phyloP scores from a whole-genome alignment of 1,284 basidiomycete genomes.

The Mixia osmundae region DNA sequence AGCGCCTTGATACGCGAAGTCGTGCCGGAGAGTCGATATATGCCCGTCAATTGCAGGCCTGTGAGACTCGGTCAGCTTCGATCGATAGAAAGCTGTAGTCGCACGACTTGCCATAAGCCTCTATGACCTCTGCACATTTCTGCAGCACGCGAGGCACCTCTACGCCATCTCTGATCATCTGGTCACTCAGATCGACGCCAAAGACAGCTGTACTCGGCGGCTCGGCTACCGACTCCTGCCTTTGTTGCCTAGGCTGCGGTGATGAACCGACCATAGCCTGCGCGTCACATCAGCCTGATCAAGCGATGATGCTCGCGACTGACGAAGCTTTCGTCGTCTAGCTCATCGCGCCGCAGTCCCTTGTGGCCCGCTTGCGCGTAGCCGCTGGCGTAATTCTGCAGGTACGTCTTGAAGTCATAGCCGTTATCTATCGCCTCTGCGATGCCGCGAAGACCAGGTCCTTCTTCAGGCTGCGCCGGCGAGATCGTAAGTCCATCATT shows the following conservation, averaged over 20 bases:
- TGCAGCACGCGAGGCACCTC: conserved; percentile 72
- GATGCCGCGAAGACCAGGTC: conserved; percentile 55
- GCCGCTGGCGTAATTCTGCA: conserved; percentile 82
- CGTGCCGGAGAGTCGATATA: conserved; percentile 83
- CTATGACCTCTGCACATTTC: conserved; percentile 79
- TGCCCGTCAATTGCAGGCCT: conserved; percentile 56
- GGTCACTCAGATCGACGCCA: conserved; percentile 72
- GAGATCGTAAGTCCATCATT: conserved; percentile 66
- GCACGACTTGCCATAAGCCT: conserved; percentile 41
- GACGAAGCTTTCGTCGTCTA: conserved; percentile 23
- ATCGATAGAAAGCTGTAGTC: neutral
- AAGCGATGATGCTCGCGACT: neutral
- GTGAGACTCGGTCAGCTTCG: neutral
- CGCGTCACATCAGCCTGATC: neutral
- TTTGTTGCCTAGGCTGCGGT: neutral
- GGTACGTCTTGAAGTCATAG: conserved; percentile 80
- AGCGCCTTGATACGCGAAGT: conserved; percentile 65
- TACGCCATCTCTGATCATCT: conserved; percentile 65
- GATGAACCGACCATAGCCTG: neutral
- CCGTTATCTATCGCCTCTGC: conserved; percentile 84
- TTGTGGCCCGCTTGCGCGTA: conserved; percentile 34
- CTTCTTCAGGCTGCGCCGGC: conserved; percentile 40
- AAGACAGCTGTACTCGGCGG: conserved; percentile 39
- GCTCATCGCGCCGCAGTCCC: conserved; percentile 22
- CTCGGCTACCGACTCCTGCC: neutral